Base-by-base conservation (phyloP, 1,284 basidiomycete species). In the Sanghuangporus weigelae region DNA sequence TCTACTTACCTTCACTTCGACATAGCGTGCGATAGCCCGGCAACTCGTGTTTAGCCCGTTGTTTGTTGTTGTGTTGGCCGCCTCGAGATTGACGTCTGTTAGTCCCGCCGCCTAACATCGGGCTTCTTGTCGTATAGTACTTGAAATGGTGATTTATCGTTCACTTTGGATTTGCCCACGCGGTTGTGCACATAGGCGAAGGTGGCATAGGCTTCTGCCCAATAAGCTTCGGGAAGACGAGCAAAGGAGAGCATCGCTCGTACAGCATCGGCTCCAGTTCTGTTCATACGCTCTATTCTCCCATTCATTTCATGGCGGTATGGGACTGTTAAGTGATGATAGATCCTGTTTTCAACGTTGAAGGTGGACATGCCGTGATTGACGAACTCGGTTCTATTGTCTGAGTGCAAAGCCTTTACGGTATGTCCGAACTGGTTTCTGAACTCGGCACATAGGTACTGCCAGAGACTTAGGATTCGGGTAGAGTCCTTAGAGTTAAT, bases 291-390 rank as follows among this genome's bases (percentile, higher is more conserved):
- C 50, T 69, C 68, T 3, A 64, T 64, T 0, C 64, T 39, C 10
- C 68, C 67, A 57, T 69, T 69, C 58, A 67, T 66, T 53, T 67
- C 57, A 35, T 67, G 68, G 0, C 53, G 39, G 50, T 68, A 56
- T 11, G 62, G 65, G 49, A 49, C 61, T 36, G 53, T 57, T 0
- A 59, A 14, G 26, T 31, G 57, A 11, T 63, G 50, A 3, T 14
- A 16, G 7, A 63, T 65, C 1, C 64, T 61, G 12, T n/a, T n/a
- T n/a, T 48, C 2, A 10, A n/a, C 21, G 3, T 58, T 53, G 7
- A 57, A 21, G 55, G 44, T 54, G 1, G 7, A 14, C 6, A 57
- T 21, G 21, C 63, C 58, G 11, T 53, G 14, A 35, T 63, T 65
- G 4, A 65, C 60, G 51, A 58, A 65, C 39, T 65, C 61, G 1